Evolutionary conservation across 495 filamentous ascomycete species (phyloP).

Genomic region (Gamarada debralockiae): DNA sequence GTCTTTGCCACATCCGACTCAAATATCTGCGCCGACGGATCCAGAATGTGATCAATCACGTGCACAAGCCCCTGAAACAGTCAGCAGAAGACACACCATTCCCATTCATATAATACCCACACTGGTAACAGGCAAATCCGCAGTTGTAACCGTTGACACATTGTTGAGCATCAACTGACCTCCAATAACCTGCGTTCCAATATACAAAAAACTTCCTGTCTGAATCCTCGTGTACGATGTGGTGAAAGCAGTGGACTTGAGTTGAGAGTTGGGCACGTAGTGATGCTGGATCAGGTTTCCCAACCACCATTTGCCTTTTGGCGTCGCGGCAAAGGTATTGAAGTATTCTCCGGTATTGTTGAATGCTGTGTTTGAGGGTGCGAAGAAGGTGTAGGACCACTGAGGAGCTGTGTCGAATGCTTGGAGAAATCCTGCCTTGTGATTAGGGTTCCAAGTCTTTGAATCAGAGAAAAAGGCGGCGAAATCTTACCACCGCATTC

Average conservation of each 20-base stretch:
- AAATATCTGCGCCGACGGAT: constrained; percentile 26
- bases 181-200: constrained; percentile 24
- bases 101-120: constrained; percentile 12
- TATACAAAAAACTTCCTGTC: constrained; percentile 26
- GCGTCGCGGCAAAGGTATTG: constrained; percentile 19
- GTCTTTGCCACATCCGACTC: constrained; percentile 23
- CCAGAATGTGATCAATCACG: constrained; percentile 26
- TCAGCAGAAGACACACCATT: neutral
- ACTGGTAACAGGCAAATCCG: constrained; percentile 23
- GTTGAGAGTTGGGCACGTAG: constrained; percentile 26
- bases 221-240: constrained; percentile 25
- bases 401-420: constrained; percentile 22
- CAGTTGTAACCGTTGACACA: constrained; percentile 11
- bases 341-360: constrained; percentile 21
- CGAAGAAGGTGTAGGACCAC: constrained; percentile 28
- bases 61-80: constrained; percentile 17
- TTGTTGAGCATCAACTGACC: constrained; percentile 21
- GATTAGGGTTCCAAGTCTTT: neutral
- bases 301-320: constrained; percentile 25
- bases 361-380: constrained; percentile 26
- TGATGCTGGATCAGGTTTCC: constrained; percentile 27
- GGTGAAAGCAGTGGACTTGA: constrained; percentile 21
- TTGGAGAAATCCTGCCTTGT: constrained; percentile 20
- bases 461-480: neutral
- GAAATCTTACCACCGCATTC: constrained; percentile 23